phyloP scores from a whole-genome alignment of 192 early-diverging fungal species.

The Rhizoclosmatium globosum region DNA sequence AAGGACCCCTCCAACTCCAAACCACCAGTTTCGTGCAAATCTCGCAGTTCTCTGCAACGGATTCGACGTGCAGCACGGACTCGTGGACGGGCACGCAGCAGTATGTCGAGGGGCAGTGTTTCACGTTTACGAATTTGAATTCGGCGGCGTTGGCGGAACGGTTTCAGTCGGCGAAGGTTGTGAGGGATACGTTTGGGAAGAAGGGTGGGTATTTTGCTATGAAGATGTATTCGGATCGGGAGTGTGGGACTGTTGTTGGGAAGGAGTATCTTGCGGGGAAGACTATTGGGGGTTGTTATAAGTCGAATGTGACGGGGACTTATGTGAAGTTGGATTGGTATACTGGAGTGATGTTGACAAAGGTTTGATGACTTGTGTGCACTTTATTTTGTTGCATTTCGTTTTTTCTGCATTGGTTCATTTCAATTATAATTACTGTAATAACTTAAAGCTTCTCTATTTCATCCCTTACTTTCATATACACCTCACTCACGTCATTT shows the following conservation, averaged over 20 bases:
- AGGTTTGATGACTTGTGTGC: no score
- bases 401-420: no score
- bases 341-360: no score
- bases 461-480: no score
- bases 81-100: background rate
- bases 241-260: background rate
- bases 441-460: no score
- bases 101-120: background rate
- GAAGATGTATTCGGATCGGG: background rate
- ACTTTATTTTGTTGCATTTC: no score
- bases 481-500: no score
- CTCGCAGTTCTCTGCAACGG: background rate
- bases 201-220: background rate
- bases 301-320: background rate
- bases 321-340: background rate
- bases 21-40: background rate
- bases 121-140: constrained; percentile 3
- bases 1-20: background rate
- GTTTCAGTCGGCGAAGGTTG: background rate
- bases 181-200: background rate
- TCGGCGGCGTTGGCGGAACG: background rate
- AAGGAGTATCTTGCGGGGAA: background rate
- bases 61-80: background rate
- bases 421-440: no score
- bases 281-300: background rate